phyloP scores from a whole-genome alignment of 2,329 filamentous ascomycete species.

The Clonostachys sp. region DNA sequence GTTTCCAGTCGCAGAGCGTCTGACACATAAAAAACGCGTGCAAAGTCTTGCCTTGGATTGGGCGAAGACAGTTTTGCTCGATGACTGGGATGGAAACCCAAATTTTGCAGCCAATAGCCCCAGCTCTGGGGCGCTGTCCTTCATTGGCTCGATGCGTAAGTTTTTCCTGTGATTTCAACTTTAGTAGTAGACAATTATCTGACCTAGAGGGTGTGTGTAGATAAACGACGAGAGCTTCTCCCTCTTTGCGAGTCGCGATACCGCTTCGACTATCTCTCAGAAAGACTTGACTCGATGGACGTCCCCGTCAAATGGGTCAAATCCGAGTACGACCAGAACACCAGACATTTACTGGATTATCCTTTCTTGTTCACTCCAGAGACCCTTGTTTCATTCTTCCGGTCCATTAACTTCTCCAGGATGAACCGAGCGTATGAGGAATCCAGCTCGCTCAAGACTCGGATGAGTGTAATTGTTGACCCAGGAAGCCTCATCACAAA shows the following conservation, averaged over 20 bases:
- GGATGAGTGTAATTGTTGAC: constrained; percentile 51
- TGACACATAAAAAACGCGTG: constrained; percentile 50
- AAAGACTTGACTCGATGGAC: constrained; percentile 69
- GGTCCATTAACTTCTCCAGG: constrained; percentile 77
- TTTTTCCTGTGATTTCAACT: constrained; percentile 7
- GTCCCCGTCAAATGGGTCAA: constrained; percentile 70
- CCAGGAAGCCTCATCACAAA: constrained; percentile 51
- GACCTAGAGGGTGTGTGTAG: constrained; percentile 22
- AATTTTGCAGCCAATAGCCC: constrained; percentile 65
- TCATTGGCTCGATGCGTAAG: constrained; percentile 71
- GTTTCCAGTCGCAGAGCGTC: constrained; percentile 4
- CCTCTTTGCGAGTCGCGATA: constrained; percentile 68
- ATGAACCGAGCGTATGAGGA: constrained; percentile 81
- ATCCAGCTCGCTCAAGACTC: constrained; percentile 51
- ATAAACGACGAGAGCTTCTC: constrained; percentile 58
- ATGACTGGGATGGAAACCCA: constrained; percentile 75
- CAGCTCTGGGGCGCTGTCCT: constrained; percentile 71
- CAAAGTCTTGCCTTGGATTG: constrained; percentile 62
- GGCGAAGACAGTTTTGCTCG: constrained; percentile 69
- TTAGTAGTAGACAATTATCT: not conserved
- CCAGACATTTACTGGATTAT: constrained; percentile 72
- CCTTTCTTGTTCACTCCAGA: constrained; percentile 74
- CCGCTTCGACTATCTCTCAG: constrained; percentile 69
- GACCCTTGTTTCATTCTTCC: constrained; percentile 76
- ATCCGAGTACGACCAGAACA: constrained; percentile 55